Evolutionary conservation across 345 rosid genomes (phyloP).

Genomic region (Syzygium jambos): DNA sequence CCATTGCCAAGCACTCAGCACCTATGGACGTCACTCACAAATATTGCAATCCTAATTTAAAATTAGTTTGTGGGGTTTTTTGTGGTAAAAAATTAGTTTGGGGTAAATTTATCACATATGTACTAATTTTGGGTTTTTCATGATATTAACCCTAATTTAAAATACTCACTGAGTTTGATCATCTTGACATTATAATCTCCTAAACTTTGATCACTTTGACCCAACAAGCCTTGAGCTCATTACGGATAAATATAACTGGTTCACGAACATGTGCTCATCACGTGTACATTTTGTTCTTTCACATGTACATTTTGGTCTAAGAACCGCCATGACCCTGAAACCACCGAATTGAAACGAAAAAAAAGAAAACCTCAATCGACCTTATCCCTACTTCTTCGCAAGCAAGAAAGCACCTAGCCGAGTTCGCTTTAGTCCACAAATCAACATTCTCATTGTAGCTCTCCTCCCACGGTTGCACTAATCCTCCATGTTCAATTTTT

Average conservation of each 20-base stretch:
- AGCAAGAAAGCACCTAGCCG: fast-evolving
- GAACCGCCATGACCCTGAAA: background rate
- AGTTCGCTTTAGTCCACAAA: background rate
- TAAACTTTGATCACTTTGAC: background rate
- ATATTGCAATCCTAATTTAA: too few relatives aligned
- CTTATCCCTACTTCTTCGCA: background rate
- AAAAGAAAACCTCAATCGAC: background rate
- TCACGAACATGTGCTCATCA: background rate
- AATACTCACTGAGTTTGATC: background rate
- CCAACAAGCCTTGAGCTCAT: background rate
- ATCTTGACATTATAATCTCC: background rate
- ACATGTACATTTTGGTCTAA: background rate
- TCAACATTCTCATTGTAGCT: background rate
- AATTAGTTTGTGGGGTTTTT: too few relatives aligned
- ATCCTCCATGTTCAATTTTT: background rate
- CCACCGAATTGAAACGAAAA: background rate
- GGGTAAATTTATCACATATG: too few relatives aligned
- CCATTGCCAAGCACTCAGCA: too few relatives aligned
- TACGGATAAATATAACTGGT: background rate
- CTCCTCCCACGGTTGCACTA: background rate
- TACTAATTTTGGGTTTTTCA: too few relatives aligned
- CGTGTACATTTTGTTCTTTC: background rate
- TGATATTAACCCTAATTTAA: background rate
- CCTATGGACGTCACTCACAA: too few relatives aligned
- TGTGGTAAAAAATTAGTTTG: too few relatives aligned